Evolutionary conservation across 176 grass and related monocot species (phyloP), one percentile per base, ranked within the genome.

Genomic region (Dactylis glomerata): DNA sequence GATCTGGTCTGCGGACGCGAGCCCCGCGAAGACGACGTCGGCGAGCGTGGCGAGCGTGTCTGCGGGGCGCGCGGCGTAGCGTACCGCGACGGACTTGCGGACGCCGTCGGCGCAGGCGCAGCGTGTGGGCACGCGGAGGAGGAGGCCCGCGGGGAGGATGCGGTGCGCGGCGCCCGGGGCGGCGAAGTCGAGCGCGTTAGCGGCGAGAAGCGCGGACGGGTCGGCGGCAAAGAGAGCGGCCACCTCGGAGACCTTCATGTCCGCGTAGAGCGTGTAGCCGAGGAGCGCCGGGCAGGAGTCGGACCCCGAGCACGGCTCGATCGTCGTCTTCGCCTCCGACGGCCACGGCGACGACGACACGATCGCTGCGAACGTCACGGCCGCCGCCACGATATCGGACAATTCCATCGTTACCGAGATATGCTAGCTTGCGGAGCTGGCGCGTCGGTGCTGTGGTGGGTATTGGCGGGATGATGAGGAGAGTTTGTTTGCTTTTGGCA

Each of bases 171-270:
- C 88, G 23, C 86, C 90, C 0, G 95, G 86, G 6, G 89, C 76
- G 5, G 68, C 38, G 84, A 97, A 88, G 85, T 97, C 92, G 68
- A 94, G 79, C 36, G 90, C 45, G 45, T 97, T 97, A 22, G 90
- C 91, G 23, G 88, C 90, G 59, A 97, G 88, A 30, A 97, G 65
- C 9, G 86, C 86, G 6, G 81, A 37, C 24, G 92, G 75, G 49
- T 94, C 92, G 15, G 77, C 5, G 11, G 73, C 67, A 79, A 97
- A 97, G 81, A 94, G 88, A 51, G 92, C 86, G 82, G 92, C 92
- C 49, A 97, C 92, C 88, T 97, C 92, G 27, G 94, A 92, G 2
- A 97, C 94, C 90, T 97, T 94, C 76, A 97, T 91, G 88, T 97
- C 94, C 24, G 94, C 86, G 92, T 94, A 94, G 73, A 97, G 94